Base-by-base conservation (phyloP, 2,329 filamentous ascomycete genomes). In the Scedosporium apiospermum region DNA sequence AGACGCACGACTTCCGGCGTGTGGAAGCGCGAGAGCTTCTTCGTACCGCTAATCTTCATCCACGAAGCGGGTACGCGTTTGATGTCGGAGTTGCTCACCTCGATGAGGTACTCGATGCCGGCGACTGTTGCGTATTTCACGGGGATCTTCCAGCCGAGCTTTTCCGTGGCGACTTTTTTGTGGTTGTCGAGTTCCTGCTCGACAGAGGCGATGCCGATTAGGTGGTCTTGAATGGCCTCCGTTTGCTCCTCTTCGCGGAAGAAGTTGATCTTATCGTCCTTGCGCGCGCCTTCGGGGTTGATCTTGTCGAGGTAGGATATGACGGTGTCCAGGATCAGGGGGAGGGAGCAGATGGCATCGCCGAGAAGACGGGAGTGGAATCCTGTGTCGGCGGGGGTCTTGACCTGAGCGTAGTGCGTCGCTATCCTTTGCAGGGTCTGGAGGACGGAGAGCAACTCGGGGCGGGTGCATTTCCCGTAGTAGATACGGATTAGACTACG, bases 401-500 rank as follows among this genome's bases (percentile, higher is more conserved):
- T 88, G 65, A 91, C 81, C 65, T 84, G 79, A 0, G 84, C 77
- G 70, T 91, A 98, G 69, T 95, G 88, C 62, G 83, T 86, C 0
- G 91, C 84, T 57, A 98, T 91, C 64, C 80, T 84, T 69, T 96
- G 92, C 63, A 99, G 79, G 0, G 90, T 89, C 73, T 98, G 93
- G 1, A 99, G 80, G 4, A 96, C 88, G 0, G 84, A 85, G 2
- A 98, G 80, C 3, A 99, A 84, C 73, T 99, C 95, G 0, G 93
- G 89, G 0, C 95, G 87, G 0, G 90, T 89, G 73, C 93, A 98
- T 76, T 96, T 97, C 59, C 93, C 92, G 74, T 99, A 99, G 78
- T 98, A 99, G 64, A 99, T 96, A 55, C 95, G 86, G 69, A 98
- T 93, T 57, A 99, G 79, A 65, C 90, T 95, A 68, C 95, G 92